Evolutionary conservation across 1,284 basidiomycete genomes (phyloP), one percentile per base, ranked within the genome.

Genomic region (Marasmius oreades): DNA sequence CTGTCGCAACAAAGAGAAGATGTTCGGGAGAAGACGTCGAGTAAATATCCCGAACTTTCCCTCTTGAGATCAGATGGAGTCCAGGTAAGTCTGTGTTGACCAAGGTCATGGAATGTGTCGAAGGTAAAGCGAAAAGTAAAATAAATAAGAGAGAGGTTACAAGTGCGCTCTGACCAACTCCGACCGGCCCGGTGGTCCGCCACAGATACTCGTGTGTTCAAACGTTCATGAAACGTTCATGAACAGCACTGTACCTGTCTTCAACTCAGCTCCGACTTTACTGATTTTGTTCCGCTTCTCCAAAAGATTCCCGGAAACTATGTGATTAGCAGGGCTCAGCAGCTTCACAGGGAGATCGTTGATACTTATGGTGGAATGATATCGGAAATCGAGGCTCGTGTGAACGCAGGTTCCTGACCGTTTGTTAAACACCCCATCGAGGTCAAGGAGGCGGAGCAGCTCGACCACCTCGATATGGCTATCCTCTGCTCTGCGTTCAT

Each of bases 11-110:
- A 71, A 99, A 98, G 56, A 99, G 81, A 26, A 98, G 81, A 62
- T 85, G 81, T 56, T 88, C 74, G 61, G 81, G 73, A 61, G 84
- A 76, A 61, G 91, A 82, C 11, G 81, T 86, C 47, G 80, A 73
- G 72, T 97, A 98, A 65, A 97, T 88, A 72, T 98, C 94, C 59
- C 95, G 85, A 31, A 98, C 95, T 80, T 98, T 98, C 58, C 95
- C 95, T 69, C 81, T 85, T 5, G 92, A 92, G 34, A 97, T 61
- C 2, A 96, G 77, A 51, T 69, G 75, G 48, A 90, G 75, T 33
- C 68, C 75, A 14, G 82, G 80, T 3, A 90, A 72, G 63, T 85
- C 65, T 7, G 84, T 81, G 51, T 77, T 70, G 51, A 79, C 78
- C 31, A 87, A 67, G 2, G 81, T 74, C 47, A 50, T 50, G 26